Percentiles rank a stretch among this genome's conserved stretches.
These are phyloP conservation scores for Arthrobotrys sphaeroides DNA, from an alignment of 2,329 filamentous ascomycete species.

Conservation along the genomic window DNA sequence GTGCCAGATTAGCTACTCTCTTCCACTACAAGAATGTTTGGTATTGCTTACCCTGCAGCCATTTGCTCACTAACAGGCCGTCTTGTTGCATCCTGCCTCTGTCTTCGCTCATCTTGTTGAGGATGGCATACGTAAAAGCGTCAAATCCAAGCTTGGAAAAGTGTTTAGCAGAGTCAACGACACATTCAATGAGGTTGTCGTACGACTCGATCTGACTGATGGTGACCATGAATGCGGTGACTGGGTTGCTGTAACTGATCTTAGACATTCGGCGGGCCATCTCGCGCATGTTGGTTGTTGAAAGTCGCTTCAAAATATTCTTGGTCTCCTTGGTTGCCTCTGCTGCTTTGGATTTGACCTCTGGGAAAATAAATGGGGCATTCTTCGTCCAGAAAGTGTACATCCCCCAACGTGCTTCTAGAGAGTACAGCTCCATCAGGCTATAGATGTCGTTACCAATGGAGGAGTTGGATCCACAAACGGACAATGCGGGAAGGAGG, in stretches of 20 bases:
- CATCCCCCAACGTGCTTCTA: conserved; percentile 80
- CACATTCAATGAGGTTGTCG: conserved; percentile 90
- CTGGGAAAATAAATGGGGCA: conserved; percentile 70
- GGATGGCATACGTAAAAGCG: conserved; percentile 88
- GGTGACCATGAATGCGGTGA: conserved; percentile 87
- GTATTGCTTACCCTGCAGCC: conserved; percentile 71
- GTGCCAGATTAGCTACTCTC: conserved; percentile 28
- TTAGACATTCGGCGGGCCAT: conserved; percentile 92
- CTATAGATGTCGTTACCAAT: conserved; percentile 87
- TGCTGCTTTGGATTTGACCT: conserved; percentile 81
- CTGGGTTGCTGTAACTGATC: conserved; percentile 88
- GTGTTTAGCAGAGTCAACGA: conserved; percentile 93
- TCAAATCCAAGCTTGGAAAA: conserved; percentile 94
- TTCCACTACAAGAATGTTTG: neutral
- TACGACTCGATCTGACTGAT: conserved; percentile 93
- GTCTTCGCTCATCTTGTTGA: conserved; percentile 72
- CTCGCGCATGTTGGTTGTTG: conserved; percentile 81
- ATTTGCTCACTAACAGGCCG: conserved; percentile 82
- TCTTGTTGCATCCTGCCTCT: conserved; percentile 71
- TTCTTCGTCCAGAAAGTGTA: conserved; percentile 94
- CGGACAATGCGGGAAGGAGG: conserved; percentile 85
- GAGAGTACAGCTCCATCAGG: conserved; percentile 80
- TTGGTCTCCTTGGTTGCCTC: conserved; percentile 80
- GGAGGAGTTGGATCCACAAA: conserved; percentile 83
- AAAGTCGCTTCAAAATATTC: conserved; percentile 86